Conservation (phyloP, 2,329 filamentous ascomycete species). For the Xylariaceae sp. region DNA sequence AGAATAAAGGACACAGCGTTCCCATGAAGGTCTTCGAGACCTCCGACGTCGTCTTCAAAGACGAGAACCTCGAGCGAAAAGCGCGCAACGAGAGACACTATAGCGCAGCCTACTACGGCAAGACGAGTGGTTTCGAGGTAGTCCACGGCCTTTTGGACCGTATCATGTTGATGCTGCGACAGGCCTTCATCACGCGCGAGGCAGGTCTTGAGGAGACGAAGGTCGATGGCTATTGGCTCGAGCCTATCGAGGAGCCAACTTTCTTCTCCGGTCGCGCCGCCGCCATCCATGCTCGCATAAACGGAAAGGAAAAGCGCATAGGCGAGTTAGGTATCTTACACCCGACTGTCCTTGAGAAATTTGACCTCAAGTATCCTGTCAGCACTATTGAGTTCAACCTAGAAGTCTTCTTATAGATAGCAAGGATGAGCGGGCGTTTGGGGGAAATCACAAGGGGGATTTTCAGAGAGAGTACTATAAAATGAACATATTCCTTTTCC, state of each 20-base stretch:
- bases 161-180: conserved; percentile 86
- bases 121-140: conserved; percentile 89
- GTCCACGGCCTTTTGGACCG: conserved; percentile 93
- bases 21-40: conserved; percentile 79
- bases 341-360: conserved; percentile 83
- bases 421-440: no score
- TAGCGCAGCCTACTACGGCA: conserved; percentile 92
- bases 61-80: conserved; percentile 74
- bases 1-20: conserved; percentile 71
- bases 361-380: conserved; percentile 63
- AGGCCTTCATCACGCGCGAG: conserved; percentile 72
- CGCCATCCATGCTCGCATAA: conserved; percentile 72
- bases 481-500: no score
- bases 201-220: conserved; percentile 60
- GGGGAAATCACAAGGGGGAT: no score
- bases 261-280: conserved; percentile 91
- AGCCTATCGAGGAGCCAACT: conserved; percentile 84
- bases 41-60: conserved; percentile 83
- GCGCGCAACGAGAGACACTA: conserved; percentile 92
- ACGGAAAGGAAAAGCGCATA: conserved; percentile 70
- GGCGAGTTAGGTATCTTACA: conserved; percentile 93
- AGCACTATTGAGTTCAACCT: conserved; percentile 94
- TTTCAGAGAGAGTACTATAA: no score
- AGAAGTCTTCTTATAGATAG: conserved; percentile 74
- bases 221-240: conserved; percentile 84